A percentile compares a stretch with the other conserved stretches of the same genome.
Evolutionary conservation across 345 rosid species (phyloP).

Genomic region (Lenwebbia sp.): DNA sequence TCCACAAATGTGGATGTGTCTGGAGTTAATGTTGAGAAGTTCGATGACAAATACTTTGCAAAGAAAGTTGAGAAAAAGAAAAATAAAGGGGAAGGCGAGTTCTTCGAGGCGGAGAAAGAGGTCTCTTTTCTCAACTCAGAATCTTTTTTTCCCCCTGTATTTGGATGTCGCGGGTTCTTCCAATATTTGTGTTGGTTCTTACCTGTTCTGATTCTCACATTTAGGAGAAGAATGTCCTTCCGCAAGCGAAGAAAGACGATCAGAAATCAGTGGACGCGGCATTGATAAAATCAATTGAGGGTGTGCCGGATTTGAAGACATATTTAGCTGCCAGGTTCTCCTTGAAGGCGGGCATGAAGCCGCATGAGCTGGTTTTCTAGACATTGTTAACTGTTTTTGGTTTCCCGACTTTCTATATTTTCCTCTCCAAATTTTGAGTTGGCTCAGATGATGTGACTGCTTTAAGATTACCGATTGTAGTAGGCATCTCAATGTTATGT

Average conservation of each 20-base stretch:
- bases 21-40: conserved; percentile 50
- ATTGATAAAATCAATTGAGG: conserved; percentile 52
- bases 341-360: conserved; percentile 67
- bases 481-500: not conserved
- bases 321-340: conserved; percentile 85
- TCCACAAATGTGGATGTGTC: conserved; percentile 62
- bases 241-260: conserved; percentile 74
- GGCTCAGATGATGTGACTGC: not conserved
- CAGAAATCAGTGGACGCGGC: conserved; percentile 60
- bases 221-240: conserved; percentile 60
- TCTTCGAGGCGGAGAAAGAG: conserved; percentile 72
- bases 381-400: not conserved
- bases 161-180: not conserved
- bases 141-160: not conserved
- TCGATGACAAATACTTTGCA: conserved; percentile 59
- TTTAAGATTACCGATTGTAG: not conserved
- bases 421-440: not conserved
- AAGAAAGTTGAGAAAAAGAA: conserved; percentile 70
- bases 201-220: not conserved
- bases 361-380: conserved; percentile 76
- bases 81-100: conserved; percentile 65
- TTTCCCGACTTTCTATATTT: not conserved
- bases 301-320: conserved; percentile 60
- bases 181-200: not conserved
- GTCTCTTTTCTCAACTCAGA: conserved; percentile 12